Conservation (phyloP, 306 rosid species). For the peach (Prunus persica) region DNA sequence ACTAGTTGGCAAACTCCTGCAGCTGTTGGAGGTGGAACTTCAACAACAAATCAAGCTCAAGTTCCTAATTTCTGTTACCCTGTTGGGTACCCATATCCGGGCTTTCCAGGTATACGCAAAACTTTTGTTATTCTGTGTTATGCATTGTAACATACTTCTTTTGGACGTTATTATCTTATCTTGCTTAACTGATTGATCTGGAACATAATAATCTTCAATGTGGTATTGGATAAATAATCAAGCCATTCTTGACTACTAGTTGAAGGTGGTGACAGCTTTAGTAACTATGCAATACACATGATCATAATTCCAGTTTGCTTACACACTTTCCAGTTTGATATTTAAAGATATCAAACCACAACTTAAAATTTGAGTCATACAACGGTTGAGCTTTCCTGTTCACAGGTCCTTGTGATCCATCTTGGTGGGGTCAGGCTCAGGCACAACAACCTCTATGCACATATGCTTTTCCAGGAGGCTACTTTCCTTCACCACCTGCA, state of each 20-base stretch:
- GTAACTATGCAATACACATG: neutral
- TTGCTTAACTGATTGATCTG: neutral
- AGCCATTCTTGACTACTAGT: neutral
- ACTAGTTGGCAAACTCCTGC: slow-evolving; percentile 30
- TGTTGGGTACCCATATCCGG: slow-evolving; percentile 39
- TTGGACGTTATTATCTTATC: neutral
- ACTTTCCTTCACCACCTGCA: slow-evolving; percentile 25
- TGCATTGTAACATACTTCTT: neutral
- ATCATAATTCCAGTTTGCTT: neutral
- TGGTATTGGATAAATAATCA: neutral
- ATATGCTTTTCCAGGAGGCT: slow-evolving; percentile 31
- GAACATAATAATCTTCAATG: neutral
- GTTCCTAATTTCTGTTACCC: slow-evolving; percentile 42
- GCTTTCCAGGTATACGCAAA: slow-evolving; percentile 41
- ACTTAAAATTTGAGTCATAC: slow-evolving; percentile 2
- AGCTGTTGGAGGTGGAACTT: slow-evolving; percentile 28
- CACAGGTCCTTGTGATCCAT: slow-evolving; percentile 49
- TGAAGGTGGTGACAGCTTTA: neutral
- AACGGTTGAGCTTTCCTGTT: slow-evolving; percentile 14
- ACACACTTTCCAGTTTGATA: neutral
- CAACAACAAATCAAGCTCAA: slow-evolving; percentile 25
- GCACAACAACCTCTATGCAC: slow-evolving; percentile 37
- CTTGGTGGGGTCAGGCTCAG: slow-evolving; percentile 49
- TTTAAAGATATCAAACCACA: neutral
- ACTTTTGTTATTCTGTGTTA: slow-evolving; percentile 8